Percentiles rank a stretch among this genome's conserved stretches.
phyloP scores from a whole-genome alignment of 2,329 filamentous ascomycete genomes.

The Diaporthe sp. region DNA sequence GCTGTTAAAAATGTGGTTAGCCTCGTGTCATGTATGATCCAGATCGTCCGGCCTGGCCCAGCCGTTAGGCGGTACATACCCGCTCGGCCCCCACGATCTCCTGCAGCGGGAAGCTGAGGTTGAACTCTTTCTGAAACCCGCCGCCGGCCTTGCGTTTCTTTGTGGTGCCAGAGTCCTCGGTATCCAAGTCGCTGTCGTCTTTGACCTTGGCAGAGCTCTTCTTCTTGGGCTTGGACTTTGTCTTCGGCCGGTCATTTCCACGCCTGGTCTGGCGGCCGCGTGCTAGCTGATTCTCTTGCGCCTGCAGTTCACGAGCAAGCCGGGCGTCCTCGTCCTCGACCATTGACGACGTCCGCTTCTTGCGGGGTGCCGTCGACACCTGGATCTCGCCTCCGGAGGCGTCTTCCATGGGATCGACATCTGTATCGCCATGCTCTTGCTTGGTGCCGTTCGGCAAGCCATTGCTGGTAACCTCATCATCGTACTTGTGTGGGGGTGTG shows the following conservation, averaged over 20 bases:
- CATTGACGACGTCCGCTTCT: constrained; percentile 71
- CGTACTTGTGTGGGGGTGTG: constrained; percentile 58
- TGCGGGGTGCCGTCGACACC: constrained; percentile 72
- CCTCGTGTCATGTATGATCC: neutral
- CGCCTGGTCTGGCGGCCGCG: constrained; percentile 78
- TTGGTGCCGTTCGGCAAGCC: constrained; percentile 49
- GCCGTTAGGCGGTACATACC: constrained; percentile 57
- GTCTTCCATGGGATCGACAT: constrained; percentile 49
- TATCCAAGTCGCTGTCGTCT: constrained; percentile 84
- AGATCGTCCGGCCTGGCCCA: neutral
- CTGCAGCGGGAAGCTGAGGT: constrained; percentile 77
- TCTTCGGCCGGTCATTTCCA: constrained; percentile 74
- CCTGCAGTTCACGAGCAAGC: constrained; percentile 89
- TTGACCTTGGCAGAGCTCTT: constrained; percentile 83
- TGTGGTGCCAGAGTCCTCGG: constrained; percentile 68
- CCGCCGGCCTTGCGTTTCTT: constrained; percentile 88
- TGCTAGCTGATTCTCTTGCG: constrained; percentile 83
- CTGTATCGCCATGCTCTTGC: constrained; percentile 44
- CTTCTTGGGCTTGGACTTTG: constrained; percentile 57
- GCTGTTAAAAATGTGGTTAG: constrained; percentile 60
- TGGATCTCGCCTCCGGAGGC: constrained; percentile 60
- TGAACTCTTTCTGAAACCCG: constrained; percentile 91
- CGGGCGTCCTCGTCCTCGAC: constrained; percentile 84
- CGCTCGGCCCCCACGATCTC: constrained; percentile 78
- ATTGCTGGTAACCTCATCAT: constrained; percentile 50